Conservation (phyloP, 2,329 filamentous ascomycete species). For the Trichoderma asperellum region DNA sequence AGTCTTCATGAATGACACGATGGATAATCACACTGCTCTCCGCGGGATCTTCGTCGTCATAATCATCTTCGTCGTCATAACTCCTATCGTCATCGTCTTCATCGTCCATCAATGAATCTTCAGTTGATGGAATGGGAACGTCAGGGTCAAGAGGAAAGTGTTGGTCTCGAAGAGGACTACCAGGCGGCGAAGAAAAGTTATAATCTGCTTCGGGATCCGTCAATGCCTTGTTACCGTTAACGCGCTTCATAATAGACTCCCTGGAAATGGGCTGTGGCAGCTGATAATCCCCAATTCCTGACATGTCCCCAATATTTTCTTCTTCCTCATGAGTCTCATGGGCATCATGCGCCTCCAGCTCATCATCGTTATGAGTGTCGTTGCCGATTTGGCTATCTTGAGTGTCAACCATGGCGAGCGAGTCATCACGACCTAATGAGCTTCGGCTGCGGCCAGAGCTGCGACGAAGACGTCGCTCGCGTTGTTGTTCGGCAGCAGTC, state of each 20-base stretch:
- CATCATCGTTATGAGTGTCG: constrained; percentile 60
- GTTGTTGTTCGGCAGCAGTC: constrained; percentile 65
- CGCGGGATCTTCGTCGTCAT: constrained; percentile 49
- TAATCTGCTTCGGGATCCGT: constrained; percentile 65
- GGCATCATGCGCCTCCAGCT: constrained; percentile 51
- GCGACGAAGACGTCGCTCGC: constrained; percentile 70
- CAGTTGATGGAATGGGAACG: constrained; percentile 84
- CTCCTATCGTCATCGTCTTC: constrained; percentile 48
- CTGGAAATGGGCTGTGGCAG: constrained; percentile 81
- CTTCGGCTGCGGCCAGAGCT: constrained; percentile 50
- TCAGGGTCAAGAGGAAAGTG: constrained; percentile 76
- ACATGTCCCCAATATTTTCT: constrained; percentile 62
- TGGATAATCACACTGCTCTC: constrained; percentile 69
- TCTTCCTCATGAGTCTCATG: constrained; percentile 47
- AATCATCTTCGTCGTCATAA: constrained; percentile 50
- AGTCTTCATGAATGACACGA: constrained; percentile 63
- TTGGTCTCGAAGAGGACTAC: constrained; percentile 61
- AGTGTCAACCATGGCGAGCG: constrained; percentile 5
- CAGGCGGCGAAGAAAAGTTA: constrained; percentile 65
- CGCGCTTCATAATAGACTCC: constrained; percentile 88
- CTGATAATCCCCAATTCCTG: constrained; percentile 64
- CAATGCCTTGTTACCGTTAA: constrained; percentile 64
- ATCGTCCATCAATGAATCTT: constrained; percentile 67
- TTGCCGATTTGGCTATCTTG: constrained; percentile 34
- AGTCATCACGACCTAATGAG: constrained; percentile 25